Percentiles rank a stretch among this genome's conserved stretches.
phyloP scores from a whole-genome alignment of 257 asterid genomes.

The Ocimum tenuiflorum region DNA sequence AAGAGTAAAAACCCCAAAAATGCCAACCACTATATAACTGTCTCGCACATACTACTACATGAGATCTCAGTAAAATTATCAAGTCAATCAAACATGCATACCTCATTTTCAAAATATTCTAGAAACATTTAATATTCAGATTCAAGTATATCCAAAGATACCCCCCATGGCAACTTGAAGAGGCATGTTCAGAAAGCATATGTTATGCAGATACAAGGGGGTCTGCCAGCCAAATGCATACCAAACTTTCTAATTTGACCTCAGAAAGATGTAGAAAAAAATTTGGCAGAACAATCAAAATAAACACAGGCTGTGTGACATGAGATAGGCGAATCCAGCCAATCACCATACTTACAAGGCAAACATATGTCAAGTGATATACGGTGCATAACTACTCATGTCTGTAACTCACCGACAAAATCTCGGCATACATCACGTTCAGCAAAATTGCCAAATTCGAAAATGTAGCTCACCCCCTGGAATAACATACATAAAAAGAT shows the following conservation, averaged over 20 bases:
- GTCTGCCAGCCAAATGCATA: neutral
- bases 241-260: neutral
- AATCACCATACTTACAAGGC: neutral
- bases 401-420: conserved; percentile 66
- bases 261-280: neutral
- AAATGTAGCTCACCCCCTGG: conserved; percentile 66
- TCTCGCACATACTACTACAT: conserved; percentile 2
- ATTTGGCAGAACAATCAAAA: neutral
- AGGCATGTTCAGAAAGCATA: neutral
- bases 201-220: neutral
- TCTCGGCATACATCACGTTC: conserved; percentile 89
- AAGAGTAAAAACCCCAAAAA: conserved; percentile 10
- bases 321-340: conserved; percentile 3
- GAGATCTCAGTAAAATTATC: neutral
- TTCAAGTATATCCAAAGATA: conserved; percentile 2
- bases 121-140: neutral
- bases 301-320: no score
- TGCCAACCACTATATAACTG: neutral
- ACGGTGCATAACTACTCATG: conserved; percentile 1
- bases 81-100: neutral
- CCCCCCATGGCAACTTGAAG: neutral
- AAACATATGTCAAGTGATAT: conserved; percentile 3
- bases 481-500: conserved; percentile 19
- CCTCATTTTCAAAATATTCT: neutral
- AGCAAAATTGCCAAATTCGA: conserved; percentile 70